Conservation (phyloP, 169 alveolate species). For the Cryptosporidium ryanae region DNA sequence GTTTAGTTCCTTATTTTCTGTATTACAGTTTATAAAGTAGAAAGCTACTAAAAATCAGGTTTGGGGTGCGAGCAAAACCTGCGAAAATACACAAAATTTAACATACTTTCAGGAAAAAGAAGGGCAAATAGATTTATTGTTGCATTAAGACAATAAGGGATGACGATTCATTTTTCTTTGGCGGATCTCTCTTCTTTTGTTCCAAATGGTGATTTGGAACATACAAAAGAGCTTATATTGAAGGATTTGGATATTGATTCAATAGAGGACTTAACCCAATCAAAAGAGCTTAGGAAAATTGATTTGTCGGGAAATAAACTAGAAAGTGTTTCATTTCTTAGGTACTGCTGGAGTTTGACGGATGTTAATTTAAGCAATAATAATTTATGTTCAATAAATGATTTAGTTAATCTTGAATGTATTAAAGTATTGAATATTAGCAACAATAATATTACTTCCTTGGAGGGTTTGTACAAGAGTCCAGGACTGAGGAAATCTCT, state of each 20-base stretch:
- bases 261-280: conserved; percentile 57
- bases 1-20: too few relatives aligned
- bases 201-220: conserved; percentile 48
- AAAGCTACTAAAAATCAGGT: too few relatives aligned
- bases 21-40: too few relatives aligned
- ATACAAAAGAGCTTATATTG: conserved; percentile 22
- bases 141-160: not conserved
- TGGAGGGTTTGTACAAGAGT: conserved; percentile 31
- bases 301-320: conserved; percentile 51
- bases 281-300: conserved; percentile 36
- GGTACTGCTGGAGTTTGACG: conserved; percentile 61
- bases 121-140: too few relatives aligned
- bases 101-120: too few relatives aligned
- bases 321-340: conserved; percentile 12
- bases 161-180: not conserved
- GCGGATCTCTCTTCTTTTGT: conserved; percentile 41
- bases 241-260: conserved; percentile 4
- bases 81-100: too few relatives aligned
- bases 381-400: conserved; percentile 17
- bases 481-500: conserved; percentile 35
- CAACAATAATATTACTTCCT: conserved; percentile 35
- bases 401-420: conserved; percentile 30
- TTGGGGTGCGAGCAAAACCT: too few relatives aligned
- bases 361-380: conserved; percentile 62
- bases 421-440: conserved; percentile 44